Base-by-base conservation (phyloP, 2,329 filamentous ascomycete species). In the Alternaria panax region DNA sequence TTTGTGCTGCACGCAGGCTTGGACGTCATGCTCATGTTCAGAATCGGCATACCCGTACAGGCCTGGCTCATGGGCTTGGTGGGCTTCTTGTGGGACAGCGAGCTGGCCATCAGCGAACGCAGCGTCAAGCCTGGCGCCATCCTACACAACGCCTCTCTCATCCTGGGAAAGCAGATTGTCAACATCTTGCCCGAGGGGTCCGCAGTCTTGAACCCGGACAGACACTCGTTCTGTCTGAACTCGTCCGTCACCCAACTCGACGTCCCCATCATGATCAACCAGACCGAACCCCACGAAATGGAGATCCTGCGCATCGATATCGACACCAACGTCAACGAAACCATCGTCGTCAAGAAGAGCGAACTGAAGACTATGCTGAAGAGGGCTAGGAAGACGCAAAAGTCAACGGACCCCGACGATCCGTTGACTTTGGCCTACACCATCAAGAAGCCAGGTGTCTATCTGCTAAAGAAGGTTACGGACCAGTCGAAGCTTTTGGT, bases 111-210 rank as follows among this genome's bases (percentile, higher is more conserved):
- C 66, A 95, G 92, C n/a, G 96, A 97, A 77, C 89, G 91, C 67
- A 92, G 89, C 73, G 94, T 99, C 75, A 96, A 96, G 75, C 88
- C 93, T 16, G 91, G 90, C 27, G 89, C 87, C 63, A 93, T 99
- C 64, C 83, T 97, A 62, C 92, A 97, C 76, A 97, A 98, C 76
- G 87, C 92, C 30, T 97, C 93, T 22, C 85, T 98, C 72, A 98
- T 99, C 65, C 86, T 97, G 80, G 95, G 95, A 73, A 95, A 93
- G 77, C 93, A 98, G 80, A 96, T 97, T 69, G 94, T 99, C 79
- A 95, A 99, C 75, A 97, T 99, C 73, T 83, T 99, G 55, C 95
- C 95, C 2, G 95, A 99, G 83, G 96, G 96, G 18, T 95, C 93
- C 48, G 95, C 93, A 14, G 85, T 93, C 48, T 83, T 99, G 63